phyloP scores from a whole-genome alignment of 768 basidiomycete genomes.

The Mycena sanguinolenta region DNA sequence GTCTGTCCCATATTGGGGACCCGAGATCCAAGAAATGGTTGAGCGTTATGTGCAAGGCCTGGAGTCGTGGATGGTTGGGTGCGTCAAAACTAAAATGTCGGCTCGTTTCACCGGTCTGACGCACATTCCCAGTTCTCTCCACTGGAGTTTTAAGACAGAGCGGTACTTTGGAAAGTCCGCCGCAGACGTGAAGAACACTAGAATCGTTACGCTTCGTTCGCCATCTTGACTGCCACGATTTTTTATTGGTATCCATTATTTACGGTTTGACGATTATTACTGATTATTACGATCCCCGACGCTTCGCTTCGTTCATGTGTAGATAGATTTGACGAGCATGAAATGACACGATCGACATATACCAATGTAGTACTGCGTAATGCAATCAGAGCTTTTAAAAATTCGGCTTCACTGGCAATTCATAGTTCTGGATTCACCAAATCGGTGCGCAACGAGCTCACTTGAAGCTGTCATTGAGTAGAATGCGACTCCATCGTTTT shows the following conservation, averaged over 20 bases:
- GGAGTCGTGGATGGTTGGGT: conserved; percentile 80
- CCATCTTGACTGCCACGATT: background rate
- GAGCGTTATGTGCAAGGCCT: conserved; percentile 71
- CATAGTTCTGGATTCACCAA: no score
- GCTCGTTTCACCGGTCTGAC: background rate
- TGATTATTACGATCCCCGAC: background rate
- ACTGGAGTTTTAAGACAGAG: conserved; percentile 80
- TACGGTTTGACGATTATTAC: background rate
- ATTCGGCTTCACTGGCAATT: no score
- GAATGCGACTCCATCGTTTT: no score
- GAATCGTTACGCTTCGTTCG: conserved; percentile 66
- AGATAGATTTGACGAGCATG: no score
- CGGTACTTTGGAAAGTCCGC: conserved; percentile 78
- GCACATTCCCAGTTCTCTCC: conserved; percentile 57
- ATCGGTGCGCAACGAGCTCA: no score
- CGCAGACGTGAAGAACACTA: conserved; percentile 63
- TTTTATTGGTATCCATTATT: background rate
- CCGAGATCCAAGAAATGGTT: conserved; percentile 71
- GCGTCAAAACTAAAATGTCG: conserved; percentile 30
- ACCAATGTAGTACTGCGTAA: no score
- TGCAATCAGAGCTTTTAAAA: no score
- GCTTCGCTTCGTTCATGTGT: no score
- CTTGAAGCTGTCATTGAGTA: no score
- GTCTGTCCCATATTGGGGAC: conserved; percentile 72
- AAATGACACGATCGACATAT: no score